Evolutionary conservation across 805 yeast species (phyloP), one percentile per base, ranked within the genome.

Genomic region (Candida andamanensis): DNA sequence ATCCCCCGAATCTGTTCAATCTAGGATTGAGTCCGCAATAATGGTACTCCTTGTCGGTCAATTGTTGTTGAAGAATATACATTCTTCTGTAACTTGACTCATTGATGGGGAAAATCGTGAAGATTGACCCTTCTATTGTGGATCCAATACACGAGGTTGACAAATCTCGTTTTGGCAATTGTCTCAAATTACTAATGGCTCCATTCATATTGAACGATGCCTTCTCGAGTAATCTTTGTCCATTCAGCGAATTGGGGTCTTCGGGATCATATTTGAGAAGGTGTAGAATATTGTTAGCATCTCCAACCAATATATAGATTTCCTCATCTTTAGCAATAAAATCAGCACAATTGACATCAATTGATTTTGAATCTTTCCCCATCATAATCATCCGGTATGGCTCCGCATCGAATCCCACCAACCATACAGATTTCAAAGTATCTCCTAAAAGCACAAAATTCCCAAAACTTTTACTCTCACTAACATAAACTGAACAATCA

Each of bases 351-450:
- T 71, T 66, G 0, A 83, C 80, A 46, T 78, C 82, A 26, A 82
- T 62, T 13, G 69, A 56, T 16, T 74, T 68, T 14, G 74, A 66
- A 52, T 89, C 95, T 50, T 81, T 84, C 6, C 95, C 89, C 31
- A 92, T 55, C 36, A 72, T 56, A 12, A 86, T 66, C 79, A 90
- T 78, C 42, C 96, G 64, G 53, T 85, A 89, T 1, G 99, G 99
- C 47, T 90, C 96, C 2, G 94, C 90, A 54, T 87, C 95, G 58
- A 87, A 89, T 1, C 97, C 97, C 17, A 80, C 78, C 35, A 92
- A 66, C 65, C 87, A 78, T 4, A 85, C 67, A 44, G 87, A 76
- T 45, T 84, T 81, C 56, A 78, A 67, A 0, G 85, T 64, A 55
- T 92, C 98, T 13, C 95, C 95, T 12, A 87, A 57, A 2, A 87